Conservation (phyloP, 371 early-diverging fungal genomes). For the Mortierella sp. region DNA sequence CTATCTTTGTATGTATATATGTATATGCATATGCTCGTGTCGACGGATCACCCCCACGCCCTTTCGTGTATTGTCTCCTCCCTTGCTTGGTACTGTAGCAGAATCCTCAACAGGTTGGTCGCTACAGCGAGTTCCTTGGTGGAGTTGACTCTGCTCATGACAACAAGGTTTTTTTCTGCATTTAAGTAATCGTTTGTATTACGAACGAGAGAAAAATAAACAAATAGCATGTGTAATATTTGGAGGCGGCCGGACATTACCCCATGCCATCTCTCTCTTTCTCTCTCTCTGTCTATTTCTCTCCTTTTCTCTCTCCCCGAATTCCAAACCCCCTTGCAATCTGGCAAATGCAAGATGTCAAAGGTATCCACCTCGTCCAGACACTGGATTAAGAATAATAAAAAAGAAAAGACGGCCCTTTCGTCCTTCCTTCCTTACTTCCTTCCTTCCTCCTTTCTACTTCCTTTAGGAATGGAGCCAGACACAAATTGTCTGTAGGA, state of each 20-base stretch:
- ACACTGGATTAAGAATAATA: no score
- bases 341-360: no score
- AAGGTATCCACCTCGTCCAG: no score
- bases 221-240: not conserved
- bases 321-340: conserved; percentile 15
- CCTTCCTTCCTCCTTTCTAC: no score
- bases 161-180: not conserved
- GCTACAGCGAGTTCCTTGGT: not conserved
- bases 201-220: not conserved
- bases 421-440: no score
- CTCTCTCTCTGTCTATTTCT: not conserved
- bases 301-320: not conserved
- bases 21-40: no score
- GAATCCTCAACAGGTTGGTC: conserved; percentile 1
- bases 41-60: no score
- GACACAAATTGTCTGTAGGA: not conserved
- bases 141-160: not conserved
- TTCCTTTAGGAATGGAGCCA: no score
- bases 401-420: no score
- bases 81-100: no score
- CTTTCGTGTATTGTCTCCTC: no score
- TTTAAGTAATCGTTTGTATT: not conserved
- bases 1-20: no score
- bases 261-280: not conserved
- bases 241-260: not conserved